phyloP scores from a whole-genome alignment of 345 rosid genomes.

The Citrus australasica region DNA sequence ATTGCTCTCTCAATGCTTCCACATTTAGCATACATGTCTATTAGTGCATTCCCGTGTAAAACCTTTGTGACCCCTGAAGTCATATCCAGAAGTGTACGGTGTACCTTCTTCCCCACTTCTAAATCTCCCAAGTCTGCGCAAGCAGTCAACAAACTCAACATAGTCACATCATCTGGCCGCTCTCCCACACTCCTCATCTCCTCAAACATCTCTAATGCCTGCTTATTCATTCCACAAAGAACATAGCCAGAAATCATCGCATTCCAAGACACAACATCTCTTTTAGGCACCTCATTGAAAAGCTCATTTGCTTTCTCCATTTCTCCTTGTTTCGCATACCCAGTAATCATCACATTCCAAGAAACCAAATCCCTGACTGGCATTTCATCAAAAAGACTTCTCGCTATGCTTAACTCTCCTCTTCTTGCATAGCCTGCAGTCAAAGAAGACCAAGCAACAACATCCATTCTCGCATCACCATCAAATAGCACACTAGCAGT shows the following conservation, averaged over 20 bases:
- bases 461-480: conserved; percentile 42
- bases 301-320: conserved; percentile 56
- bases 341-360: conserved; percentile 83
- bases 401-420: conserved; percentile 50
- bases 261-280: conserved; percentile 78
- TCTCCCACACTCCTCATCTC: conserved; percentile 66
- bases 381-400: conserved; percentile 59
- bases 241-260: conserved; percentile 67
- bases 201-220: conserved; percentile 54
- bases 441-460: conserved; percentile 78
- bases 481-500: conserved; percentile 53
- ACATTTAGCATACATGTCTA: conserved; percentile 73
- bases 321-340: conserved; percentile 50
- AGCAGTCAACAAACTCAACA: conserved; percentile 62
- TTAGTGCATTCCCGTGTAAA: conserved; percentile 56
- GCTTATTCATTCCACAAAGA: conserved; percentile 29
- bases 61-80: conserved; percentile 20
- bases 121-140: conserved; percentile 58
- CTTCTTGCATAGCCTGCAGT: conserved; percentile 73
- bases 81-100: conserved; percentile 38
- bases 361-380: conserved; percentile 66
- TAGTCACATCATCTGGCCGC: conserved; percentile 62
- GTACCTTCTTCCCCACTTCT: conserved; percentile 53
- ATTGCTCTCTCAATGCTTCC: conserved; percentile 55
- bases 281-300: conserved; percentile 46